Conservation (phyloP, 306 rosid genomes). For the Corylus heterophylla region DNA sequence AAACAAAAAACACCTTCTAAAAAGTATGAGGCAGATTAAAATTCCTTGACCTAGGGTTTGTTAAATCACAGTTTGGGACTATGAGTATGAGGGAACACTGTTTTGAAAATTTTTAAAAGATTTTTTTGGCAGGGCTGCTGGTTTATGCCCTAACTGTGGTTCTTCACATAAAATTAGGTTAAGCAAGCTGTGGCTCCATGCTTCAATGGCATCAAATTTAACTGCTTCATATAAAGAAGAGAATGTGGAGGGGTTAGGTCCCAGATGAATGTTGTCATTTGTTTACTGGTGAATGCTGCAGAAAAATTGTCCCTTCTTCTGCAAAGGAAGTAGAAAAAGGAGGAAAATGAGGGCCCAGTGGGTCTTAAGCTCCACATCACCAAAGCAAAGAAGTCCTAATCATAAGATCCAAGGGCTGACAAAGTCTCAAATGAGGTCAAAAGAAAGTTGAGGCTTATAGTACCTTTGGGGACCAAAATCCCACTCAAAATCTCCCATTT, state of each 20-base stretch:
- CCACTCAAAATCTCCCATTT: conserved; percentile 1
- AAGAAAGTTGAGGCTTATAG: not conserved
- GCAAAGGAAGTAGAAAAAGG: not conserved
- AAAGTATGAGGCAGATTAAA: no score
- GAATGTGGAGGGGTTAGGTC: conserved; percentile 14
- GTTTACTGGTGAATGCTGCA: conserved; percentile 9
- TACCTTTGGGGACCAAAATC: conserved; percentile 29
- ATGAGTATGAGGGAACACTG: not conserved
- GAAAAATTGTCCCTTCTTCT: not conserved
- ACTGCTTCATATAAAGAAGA: conserved; percentile 6
- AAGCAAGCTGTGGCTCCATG: conserved; percentile 2
- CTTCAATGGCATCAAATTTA: not conserved
- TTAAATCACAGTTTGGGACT: not conserved
- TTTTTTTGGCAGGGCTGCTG: not conserved
- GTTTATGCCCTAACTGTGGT: not conserved
- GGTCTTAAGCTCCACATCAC: conserved; percentile 16
- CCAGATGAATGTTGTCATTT: conserved; percentile 15
- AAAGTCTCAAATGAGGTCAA: conserved; percentile 31
- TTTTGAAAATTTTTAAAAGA: not conserved
- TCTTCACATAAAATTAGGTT: not conserved
- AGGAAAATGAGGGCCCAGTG: conserved; percentile 13
- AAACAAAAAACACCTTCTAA: no score
- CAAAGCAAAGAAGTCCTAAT: not conserved
- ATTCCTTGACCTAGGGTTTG: no score
- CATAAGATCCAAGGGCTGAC: conserved; percentile 32